A percentile compares a stretch with the other conserved stretches of the same genome.
phyloP scores from a whole-genome alignment of 1,284 basidiomycete species.

The Schizophyllum amplum region DNA sequence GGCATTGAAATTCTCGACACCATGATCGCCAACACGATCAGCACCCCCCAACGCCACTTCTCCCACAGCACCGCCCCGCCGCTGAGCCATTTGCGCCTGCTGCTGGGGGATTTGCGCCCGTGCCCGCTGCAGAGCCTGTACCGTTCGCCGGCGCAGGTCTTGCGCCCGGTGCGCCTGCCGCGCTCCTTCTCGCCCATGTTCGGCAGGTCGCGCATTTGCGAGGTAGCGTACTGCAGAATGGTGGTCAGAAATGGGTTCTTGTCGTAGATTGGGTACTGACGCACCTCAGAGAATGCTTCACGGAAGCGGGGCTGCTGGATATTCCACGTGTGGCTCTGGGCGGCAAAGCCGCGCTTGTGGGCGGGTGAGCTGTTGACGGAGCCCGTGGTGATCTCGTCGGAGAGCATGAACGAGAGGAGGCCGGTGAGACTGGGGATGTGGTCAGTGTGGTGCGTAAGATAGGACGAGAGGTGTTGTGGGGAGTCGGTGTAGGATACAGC shows the following conservation, averaged over 20 bases:
- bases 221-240: constrained; percentile 37
- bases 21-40: constrained; percentile 67
- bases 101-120: background rate
- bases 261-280: constrained; percentile 27
- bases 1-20: constrained; percentile 57
- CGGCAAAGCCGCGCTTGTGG: constrained; percentile 74
- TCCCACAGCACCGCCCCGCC: constrained; percentile 55
- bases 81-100: constrained; percentile 11
- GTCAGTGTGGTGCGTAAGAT: background rate
- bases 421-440: constrained; percentile 72
- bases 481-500: background rate
- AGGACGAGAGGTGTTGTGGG: background rate
- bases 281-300: constrained; percentile 79
- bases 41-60: constrained; percentile 75
- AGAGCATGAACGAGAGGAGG: constrained; percentile 90
- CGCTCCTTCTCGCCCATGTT: constrained; percentile 82
- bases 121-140: no score
- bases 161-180: no score
- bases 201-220: constrained; percentile 62
- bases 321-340: constrained; percentile 82
- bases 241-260: constrained; percentile 6
- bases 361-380: constrained; percentile 78
- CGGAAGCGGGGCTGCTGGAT: constrained; percentile 71
- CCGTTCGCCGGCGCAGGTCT: no score
- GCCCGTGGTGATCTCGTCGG: constrained; percentile 95